phyloP scores from a whole-genome alignment of 2,329 filamentous ascomycete genomes.

The Acrocalymma vagum region DNA sequence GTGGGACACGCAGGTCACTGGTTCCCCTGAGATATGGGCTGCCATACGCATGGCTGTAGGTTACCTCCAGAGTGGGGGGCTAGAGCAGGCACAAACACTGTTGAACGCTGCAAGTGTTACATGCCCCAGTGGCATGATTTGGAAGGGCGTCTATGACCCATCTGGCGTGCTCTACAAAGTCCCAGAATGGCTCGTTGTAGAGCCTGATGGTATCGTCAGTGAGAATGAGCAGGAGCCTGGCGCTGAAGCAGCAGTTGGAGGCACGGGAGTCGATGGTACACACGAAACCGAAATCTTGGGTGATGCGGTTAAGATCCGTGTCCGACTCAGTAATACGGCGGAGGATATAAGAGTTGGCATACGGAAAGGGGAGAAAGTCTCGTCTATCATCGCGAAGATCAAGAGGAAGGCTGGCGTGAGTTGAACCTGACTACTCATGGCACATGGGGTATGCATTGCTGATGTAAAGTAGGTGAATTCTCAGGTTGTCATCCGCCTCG shows the following conservation, averaged over 20 bases:
- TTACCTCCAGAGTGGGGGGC: conserved; percentile 65
- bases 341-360: conserved; percentile 47
- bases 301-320: conserved; percentile 40
- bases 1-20: conserved; percentile 89
- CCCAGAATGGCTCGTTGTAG: conserved; percentile 55
- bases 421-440: conserved; percentile 5
- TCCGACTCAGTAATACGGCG: conserved; percentile 49
- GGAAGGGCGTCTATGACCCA: conserved; percentile 55
- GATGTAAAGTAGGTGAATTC: conserved; percentile 57
- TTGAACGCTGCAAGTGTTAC: conserved; percentile 74
- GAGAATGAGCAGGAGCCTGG: conserved; percentile 29
- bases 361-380: conserved; percentile 63
- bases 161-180: conserved; percentile 53
- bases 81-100: conserved; percentile 74
- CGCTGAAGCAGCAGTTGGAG: conserved; percentile 17
- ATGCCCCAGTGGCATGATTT: conserved; percentile 52
- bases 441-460: conserved; percentile 8
- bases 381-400: conserved; percentile 69
- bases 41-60: conserved; percentile 74
- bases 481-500: conserved; percentile 71
- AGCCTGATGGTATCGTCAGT: conserved; percentile 51
- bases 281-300: conserved; percentile 20
- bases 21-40: conserved; percentile 80
- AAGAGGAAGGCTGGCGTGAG: conserved; percentile 70
- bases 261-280: conserved; percentile 42